Base-by-base conservation (phyloP, 306 rosid species). In the Boehmeria nivea region DNA sequence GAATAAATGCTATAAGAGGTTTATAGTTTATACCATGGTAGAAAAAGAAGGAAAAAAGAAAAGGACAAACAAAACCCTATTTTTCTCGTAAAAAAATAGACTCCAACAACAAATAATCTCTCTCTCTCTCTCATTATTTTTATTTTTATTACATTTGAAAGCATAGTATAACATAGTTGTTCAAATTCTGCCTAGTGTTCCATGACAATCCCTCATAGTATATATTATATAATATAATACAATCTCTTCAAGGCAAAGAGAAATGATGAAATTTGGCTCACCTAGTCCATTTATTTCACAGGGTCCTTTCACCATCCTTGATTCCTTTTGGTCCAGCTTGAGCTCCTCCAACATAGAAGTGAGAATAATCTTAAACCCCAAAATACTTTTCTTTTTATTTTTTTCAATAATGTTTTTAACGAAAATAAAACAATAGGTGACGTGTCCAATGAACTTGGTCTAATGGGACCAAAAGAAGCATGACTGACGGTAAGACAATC, bases 401-500 rank as follows among this genome's bases (percentile, higher is more conserved):
- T n/a, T n/a, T n/a, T n/a, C n/a, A n/a, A n/a, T n/a, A n/a, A n/a
- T n/a, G n/a, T n/a, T n/a, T 0, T 9, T 16, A 54, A 11, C 0
- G 11, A n/a, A 8, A 24, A 24, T 14, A 16, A 9, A 2, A 25
- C 5, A 0, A 4, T 11, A 25, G 26, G 54, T 59, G 54, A 59
- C 64, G 64, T 59, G 64, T n/a, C n/a, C 49, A 16, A 57, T 14
- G 15, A 34, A 20, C 23, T 33, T 34, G 47, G 36, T 37, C 23
- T n/a, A 48, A n/a, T 47, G 63, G 63, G 63, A 42, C 40, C 63
- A 25, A 49, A 9, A n/a, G 47, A 22, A 49, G 48, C 66, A 37
- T 61, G 66, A 61, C 57, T 48, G 48, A 24, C 54, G 65, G 65
- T 46, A 37, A 50, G 14, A 61, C 67, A n/a, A n/a, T n/a, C n/a